These are phyloP conservation scores for Ceratobasidium sp. DNA, from an alignment of 1,284 basidiomycete species.

Conservation along the genomic window DNA sequence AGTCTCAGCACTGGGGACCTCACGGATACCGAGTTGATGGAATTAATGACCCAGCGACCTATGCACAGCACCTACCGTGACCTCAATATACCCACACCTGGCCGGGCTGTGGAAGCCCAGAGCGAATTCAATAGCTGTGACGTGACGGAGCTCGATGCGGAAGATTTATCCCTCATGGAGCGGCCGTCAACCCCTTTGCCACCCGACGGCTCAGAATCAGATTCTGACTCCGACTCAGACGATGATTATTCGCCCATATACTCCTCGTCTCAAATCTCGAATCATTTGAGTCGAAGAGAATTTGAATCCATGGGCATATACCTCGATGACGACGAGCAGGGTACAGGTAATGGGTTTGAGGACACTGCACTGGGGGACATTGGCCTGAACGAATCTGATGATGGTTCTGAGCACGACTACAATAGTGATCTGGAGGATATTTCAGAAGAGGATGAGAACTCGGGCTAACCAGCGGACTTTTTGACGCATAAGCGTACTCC, in stretches of 20 bases:
- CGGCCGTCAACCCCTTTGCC: slow-evolving; percentile 17
- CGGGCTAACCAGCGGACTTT: too few species aligned
- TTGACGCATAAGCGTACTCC: too few species aligned
- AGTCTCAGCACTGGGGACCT: slow-evolving; percentile 4
- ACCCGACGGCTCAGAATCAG: background rate
- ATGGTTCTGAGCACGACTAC: too few species aligned
- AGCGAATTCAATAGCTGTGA: background rate
- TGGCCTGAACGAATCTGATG: too few species aligned
- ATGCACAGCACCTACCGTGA: background rate
- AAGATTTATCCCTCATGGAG: slow-evolving; percentile 5
- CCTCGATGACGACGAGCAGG: background rate
- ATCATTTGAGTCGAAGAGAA: slow-evolving; percentile 8
- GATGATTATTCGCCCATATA: background rate
- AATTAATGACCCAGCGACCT: slow-evolving; percentile 8
- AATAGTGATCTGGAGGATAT: too few species aligned
- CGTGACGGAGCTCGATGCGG: background rate
- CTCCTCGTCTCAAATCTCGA: background rate
- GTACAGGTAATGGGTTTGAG: too few species aligned
- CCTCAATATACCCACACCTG: background rate
- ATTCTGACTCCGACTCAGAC: slow-evolving; percentile 17
- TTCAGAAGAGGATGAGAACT: too few species aligned
- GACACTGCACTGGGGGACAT: too few species aligned
- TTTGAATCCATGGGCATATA: slow-evolving; percentile 33
- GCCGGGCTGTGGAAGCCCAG: background rate
- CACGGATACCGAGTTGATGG: background rate